phyloP scores from a whole-genome alignment of 345 rosid species.

The Euphorbia tirucalli region DNA sequence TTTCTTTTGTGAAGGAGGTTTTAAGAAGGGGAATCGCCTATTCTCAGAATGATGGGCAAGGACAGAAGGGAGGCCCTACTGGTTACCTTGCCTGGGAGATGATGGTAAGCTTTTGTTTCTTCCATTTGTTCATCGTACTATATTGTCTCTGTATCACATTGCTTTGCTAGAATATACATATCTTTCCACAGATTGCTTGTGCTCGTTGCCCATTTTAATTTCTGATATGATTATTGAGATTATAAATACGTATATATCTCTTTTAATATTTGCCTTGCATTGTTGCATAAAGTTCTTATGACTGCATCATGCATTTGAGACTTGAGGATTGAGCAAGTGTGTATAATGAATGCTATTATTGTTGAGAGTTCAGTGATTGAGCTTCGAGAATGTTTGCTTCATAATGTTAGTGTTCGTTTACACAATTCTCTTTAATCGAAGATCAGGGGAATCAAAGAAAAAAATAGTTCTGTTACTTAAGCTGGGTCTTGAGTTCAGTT shows the following conservation, averaged over 20 bases:
- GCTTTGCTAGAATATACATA: too few relatives aligned
- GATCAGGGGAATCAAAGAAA: too few relatives aligned
- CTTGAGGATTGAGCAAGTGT: neutral
- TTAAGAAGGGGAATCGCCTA: conserved; percentile 51
- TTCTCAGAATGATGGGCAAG: conserved; percentile 43
- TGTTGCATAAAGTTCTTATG: neutral
- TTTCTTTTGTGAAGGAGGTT: conserved; percentile 70
- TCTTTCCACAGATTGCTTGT: too few relatives aligned
- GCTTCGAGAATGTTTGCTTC: neutral
- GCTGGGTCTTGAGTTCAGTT: too few relatives aligned
- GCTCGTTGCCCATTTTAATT: too few relatives aligned
- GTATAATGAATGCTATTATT: neutral
- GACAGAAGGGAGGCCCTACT: conserved; percentile 76
- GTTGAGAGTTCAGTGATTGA: neutral
- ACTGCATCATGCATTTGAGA: neutral
- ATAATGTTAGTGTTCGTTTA: neutral
- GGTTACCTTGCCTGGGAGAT: conserved; percentile 97
- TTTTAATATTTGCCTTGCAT: too few relatives aligned
- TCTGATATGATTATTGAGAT: too few relatives aligned
- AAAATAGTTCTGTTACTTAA: too few relatives aligned
- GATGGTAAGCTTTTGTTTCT: conserved; percentile 53
- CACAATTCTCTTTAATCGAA: too few relatives aligned
- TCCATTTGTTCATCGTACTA: too few relatives aligned
- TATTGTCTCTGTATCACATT: too few relatives aligned
- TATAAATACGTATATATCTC: too few relatives aligned